Evolutionary conservation across 345 rosid species (phyloP), one percentile per base, ranked within the genome.

Genomic region (Lepidium aucheri): DNA sequence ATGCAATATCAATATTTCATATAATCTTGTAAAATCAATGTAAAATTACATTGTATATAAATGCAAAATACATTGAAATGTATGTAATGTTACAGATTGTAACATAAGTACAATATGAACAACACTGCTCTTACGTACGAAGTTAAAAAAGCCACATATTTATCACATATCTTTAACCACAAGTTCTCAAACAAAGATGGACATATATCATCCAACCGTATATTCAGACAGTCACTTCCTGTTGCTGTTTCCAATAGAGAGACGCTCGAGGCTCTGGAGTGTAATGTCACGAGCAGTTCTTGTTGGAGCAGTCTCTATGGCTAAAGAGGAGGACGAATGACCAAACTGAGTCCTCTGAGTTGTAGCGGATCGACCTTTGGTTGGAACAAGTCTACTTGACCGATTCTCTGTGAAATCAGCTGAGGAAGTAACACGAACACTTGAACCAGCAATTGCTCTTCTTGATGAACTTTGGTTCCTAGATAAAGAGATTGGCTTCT

Each of bases 201-300:
- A 59, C 39, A 39, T 28, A n/a, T 16, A 36, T 67, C 4, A 35
- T 18, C 11, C 42, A 32, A 41, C 7, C 9, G 34, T 36, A 11
- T 39, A 56, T 14, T 49, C 15, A 34, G 50, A 22, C 15, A 42
- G 45, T 72, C 49, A 73, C 49, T 73, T 65, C 62, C 76, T 73
- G 47, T 73, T 65, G 4, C 41, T 40, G 54, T 78, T 86, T 20
- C 89, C 84, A 44, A 90, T 74, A 10, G 92, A 73, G 16, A 94
- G 83, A 59, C 86, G 77, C 76, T 94, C 99, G 6, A 94, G 84
- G 81, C 91, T 88, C 66, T 83, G 70, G 16, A 88, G 78, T 4
- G 89, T 58, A 33, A 90, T 86, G 69, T 85, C 90, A 8, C 83
- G 96, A 42, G 84, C 76, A 30, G 85, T 61, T 51, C 79, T 80